These are phyloP conservation scores for Alternaria sp. DNA, from an alignment of 2,329 filamentous ascomycete species.

Conservation along the genomic window DNA sequence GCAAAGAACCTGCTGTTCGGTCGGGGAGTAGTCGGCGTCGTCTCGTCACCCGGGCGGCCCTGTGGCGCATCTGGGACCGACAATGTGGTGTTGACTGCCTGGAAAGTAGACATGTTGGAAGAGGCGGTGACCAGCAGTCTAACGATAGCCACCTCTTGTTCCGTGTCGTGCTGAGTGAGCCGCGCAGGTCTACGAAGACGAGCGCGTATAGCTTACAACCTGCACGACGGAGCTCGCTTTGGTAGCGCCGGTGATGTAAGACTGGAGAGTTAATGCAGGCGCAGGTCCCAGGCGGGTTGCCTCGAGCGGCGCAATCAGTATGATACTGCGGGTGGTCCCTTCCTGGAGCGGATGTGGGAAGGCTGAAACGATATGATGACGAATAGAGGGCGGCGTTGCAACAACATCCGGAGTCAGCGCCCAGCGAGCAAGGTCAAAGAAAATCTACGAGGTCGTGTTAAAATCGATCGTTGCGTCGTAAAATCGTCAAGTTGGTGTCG, in stretches of 20 bases:
- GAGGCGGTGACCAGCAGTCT: conserved; percentile 2
- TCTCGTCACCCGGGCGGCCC: conserved; percentile 58
- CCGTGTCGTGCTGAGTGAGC: conserved; percentile 11
- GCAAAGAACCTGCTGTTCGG: conserved; percentile 51
- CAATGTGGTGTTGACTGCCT: conserved; percentile 65
- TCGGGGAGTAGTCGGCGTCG: conserved; percentile 63
- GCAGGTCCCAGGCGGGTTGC: conserved; percentile 5
- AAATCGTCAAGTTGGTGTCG: conserved; percentile 18
- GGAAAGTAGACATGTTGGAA: conserved; percentile 62
- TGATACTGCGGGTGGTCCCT: conserved; percentile 26
- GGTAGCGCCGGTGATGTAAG: conserved; percentile 2
- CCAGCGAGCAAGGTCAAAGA: conserved; percentile 16
- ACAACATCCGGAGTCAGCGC: conserved; percentile 43
- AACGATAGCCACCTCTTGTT: conserved; percentile 3
- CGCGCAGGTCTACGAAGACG: conserved; percentile 11
- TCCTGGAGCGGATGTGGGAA: conserved; percentile 34
- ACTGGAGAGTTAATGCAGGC: conserved; percentile 9
- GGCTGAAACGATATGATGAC: conserved; percentile 49
- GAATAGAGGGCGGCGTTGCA: conserved; percentile 40
- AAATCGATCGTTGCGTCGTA: conserved; percentile 21
- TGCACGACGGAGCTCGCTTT: conserved; percentile 5
- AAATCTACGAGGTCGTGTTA: conserved; percentile 5
- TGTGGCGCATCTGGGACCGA: conserved; percentile 51
- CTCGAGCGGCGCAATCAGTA: conserved; percentile 17
- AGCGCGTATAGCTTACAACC: conserved; percentile 10